Percentiles rank a stretch among this genome's conserved stretches.
phyloP scores from a whole-genome alignment of 1,139 yeast genomes.

The Candida albicans region DNA sequence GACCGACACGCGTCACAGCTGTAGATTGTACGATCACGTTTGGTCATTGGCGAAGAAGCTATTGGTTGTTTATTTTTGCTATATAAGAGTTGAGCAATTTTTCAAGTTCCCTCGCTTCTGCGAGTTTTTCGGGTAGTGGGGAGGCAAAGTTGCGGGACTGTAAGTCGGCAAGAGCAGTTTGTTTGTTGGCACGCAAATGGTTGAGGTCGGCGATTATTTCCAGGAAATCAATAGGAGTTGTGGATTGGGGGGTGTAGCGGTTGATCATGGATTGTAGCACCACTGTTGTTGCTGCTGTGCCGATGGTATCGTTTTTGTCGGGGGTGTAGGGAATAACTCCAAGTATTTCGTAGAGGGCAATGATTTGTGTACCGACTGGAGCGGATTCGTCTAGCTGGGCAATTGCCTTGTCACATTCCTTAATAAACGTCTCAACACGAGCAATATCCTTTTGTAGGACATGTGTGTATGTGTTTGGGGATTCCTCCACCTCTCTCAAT shows the following conservation, averaged over 20 bases:
- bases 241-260: neutral
- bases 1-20: constrained; percentile 30
- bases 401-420: constrained; percentile 33
- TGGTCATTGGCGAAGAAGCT: neutral
- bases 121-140: constrained; percentile 7
- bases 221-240: constrained; percentile 9
- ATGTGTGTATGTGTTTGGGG: constrained; percentile 20
- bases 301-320: constrained; percentile 39
- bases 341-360: constrained; percentile 31
- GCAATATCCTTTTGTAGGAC: constrained; percentile 30
- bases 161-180: neutral
- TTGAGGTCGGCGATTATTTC: constrained; percentile 7
- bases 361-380: constrained; percentile 18
- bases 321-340: constrained; percentile 32
- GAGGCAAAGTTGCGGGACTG: constrained; percentile 3
- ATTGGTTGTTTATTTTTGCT: constrained; percentile 20
- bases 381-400: constrained; percentile 13
- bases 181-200: constrained; percentile 1
- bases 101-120: constrained; percentile 16
- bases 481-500: neutral
- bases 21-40: constrained; percentile 21
- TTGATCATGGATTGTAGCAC: constrained; percentile 18
- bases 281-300: constrained; percentile 34
- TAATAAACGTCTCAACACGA: constrained; percentile 24
- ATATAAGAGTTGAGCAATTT: constrained; percentile 18